phyloP scores from a whole-genome alignment of 345 rosid species.

The Stellera chamaejasme region DNA sequence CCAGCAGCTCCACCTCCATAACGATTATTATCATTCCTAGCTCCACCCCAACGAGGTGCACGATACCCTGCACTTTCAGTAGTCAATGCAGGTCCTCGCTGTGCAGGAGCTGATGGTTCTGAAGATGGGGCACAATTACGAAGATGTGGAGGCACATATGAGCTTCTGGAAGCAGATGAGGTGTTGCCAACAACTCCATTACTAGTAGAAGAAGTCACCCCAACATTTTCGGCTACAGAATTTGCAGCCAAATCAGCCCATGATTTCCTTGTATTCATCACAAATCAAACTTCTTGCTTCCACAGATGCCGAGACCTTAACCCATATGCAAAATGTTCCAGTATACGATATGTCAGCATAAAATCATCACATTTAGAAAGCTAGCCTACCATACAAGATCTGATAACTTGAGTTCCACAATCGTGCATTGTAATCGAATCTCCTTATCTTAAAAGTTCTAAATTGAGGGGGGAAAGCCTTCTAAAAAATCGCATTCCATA shows the following conservation, averaged over 20 bases:
- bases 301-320: conserved; percentile 7
- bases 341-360: conserved; percentile 7
- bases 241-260: conserved; percentile 98
- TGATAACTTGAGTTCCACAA: too few species aligned
- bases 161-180: conserved; percentile 31
- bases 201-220: conserved; percentile 36
- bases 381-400: background rate
- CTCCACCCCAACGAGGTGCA: conserved; percentile 51
- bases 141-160: conserved; percentile 88
- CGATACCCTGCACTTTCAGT: conserved; percentile 38
- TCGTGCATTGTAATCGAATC: too few species aligned
- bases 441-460: too few species aligned
- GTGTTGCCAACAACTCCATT: conserved; percentile 25
- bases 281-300: conserved; percentile 18
- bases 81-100: conserved; percentile 29
- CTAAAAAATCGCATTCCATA: too few species aligned
- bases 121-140: conserved; percentile 54
- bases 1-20: conserved; percentile 35
- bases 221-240: conserved; percentile 67
- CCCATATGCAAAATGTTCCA: background rate
- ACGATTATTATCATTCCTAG: conserved; percentile 29
- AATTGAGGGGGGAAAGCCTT: too few species aligned
- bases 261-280: conserved; percentile 59
- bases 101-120: conserved; percentile 42
- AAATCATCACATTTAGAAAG: conserved; percentile 9